Conservation (phyloP, 345 rosid genomes). For the Theobroma cacao region DNA sequence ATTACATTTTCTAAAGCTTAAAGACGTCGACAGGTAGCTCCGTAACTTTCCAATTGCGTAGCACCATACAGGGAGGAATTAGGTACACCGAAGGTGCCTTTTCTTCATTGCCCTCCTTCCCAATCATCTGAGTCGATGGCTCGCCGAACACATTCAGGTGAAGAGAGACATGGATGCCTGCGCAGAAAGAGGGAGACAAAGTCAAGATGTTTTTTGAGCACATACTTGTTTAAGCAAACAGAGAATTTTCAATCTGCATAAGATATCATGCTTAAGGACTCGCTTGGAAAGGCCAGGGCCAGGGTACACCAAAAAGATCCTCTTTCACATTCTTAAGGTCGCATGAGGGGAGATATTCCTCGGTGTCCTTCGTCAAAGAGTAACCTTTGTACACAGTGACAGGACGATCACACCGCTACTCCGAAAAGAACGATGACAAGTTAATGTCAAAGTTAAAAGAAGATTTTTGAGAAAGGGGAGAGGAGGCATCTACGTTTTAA, state of each 20-base stretch:
- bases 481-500: not conserved
- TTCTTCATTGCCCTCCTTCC: too few species aligned
- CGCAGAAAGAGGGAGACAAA: not conserved
- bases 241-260: not conserved
- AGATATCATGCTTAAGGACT: constrained; percentile 4
- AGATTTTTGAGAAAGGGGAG: not conserved
- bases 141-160: not conserved
- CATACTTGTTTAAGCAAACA: not conserved
- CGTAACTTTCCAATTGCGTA: too few species aligned
- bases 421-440: not conserved
- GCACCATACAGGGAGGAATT: too few species aligned
- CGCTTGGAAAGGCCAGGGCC: constrained; percentile 71
- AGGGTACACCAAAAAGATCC: constrained; percentile 71
- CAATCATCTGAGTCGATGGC: too few species aligned
- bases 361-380: constrained; percentile 50
- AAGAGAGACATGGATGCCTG: not conserved
- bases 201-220: not conserved
- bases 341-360: constrained; percentile 56
- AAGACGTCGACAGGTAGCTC: too few species aligned
- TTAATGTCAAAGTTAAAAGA: not conserved
- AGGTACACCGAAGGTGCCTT: too few species aligned
- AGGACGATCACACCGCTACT: constrained; percentile 79
- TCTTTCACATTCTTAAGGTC: constrained; percentile 76
- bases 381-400: constrained; percentile 80
- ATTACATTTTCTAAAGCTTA: too few species aligned